These are phyloP conservation scores for Mycena vulgaris DNA, from an alignment of 768 basidiomycete genomes.

Conservation along the genomic window DNA sequence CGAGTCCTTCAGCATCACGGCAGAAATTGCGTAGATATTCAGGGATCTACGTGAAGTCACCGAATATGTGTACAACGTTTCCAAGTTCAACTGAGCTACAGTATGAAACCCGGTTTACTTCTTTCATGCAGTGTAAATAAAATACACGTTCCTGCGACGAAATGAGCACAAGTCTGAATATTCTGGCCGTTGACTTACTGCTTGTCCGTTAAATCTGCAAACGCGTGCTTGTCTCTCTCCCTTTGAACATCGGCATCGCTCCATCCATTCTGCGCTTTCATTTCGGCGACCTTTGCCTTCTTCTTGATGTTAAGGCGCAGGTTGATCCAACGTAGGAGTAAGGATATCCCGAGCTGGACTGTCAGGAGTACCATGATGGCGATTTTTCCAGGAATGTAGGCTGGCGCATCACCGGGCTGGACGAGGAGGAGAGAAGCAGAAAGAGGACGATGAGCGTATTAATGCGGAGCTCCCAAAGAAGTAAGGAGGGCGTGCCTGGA, in stretches of 20 bases:
- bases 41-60: too few relatives aligned
- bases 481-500: too few relatives aligned
- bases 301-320: slow-evolving; percentile 67
- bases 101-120: background rate
- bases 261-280: slow-evolving; percentile 68
- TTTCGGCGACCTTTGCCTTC: slow-evolving; percentile 54
- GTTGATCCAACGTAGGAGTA: slow-evolving; percentile 70
- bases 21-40: too few relatives aligned
- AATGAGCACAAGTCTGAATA: slow-evolving; percentile 16
- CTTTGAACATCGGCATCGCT: slow-evolving; percentile 69
- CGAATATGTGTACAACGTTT: background rate
- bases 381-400: slow-evolving; percentile 77
- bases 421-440: too few relatives aligned
- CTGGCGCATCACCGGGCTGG: slow-evolving; percentile 72
- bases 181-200: slow-evolving; percentile 53
- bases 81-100: background rate
- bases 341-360: slow-evolving; percentile 64
- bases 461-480: too few relatives aligned
- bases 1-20: too few relatives aligned
- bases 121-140: slow-evolving; percentile 67
- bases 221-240: slow-evolving; percentile 73
- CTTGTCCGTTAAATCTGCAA: slow-evolving; percentile 75
- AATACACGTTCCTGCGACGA: slow-evolving; percentile 68
- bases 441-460: too few relatives aligned
- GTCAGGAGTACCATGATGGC: slow-evolving; percentile 74